phyloP scores from a whole-genome alignment of 352 stramenopile genomes.

The Phytophthora uliginosa region DNA sequence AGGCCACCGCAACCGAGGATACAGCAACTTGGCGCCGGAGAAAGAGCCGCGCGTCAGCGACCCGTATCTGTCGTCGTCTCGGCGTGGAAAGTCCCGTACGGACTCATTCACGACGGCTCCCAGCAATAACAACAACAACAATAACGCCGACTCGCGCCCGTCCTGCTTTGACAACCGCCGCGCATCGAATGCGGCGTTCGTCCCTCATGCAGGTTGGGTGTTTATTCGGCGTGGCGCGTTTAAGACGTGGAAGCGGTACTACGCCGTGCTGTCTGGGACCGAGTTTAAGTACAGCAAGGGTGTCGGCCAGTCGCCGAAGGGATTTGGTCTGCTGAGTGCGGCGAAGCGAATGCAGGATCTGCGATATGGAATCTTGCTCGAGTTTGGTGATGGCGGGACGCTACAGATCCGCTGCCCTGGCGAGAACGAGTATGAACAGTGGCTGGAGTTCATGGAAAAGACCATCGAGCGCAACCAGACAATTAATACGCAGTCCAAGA shows the following conservation, averaged over 20 bases:
- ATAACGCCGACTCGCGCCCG: conserved; percentile 18
- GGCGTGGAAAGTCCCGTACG: conserved; percentile 20
- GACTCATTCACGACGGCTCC: conserved; percentile 41
- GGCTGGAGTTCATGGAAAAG: conserved; percentile 57
- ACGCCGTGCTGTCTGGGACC: conserved; percentile 70
- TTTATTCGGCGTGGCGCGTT: conserved; percentile 72
- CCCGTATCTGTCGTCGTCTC: conserved; percentile 44
- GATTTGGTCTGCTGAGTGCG: conserved; percentile 67
- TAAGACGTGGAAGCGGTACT: conserved; percentile 79
- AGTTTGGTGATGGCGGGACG: conserved; percentile 55
- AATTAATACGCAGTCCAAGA: conserved; percentile 67
- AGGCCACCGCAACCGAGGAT: conserved; percentile 52
- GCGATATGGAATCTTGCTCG: conserved; percentile 59
- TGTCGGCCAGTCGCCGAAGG: conserved; percentile 68
- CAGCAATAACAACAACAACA: conserved; percentile 30
- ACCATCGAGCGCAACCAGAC: conserved; percentile 67
- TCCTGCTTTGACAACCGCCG: conserved; percentile 83
- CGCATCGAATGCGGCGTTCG: conserved; percentile 56
- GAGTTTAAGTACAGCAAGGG: conserved; percentile 85
- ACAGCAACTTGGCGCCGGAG: conserved; percentile 60
- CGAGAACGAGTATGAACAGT: conserved; percentile 60
- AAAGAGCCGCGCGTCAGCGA: conserved; percentile 49
- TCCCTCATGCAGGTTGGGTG: conserved; percentile 76
- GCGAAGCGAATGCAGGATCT: conserved; percentile 55
- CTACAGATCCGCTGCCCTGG: conserved; percentile 60